These are phyloP conservation scores for Pseudogymnoascus sp. DNA, from an alignment of 2,329 filamentous ascomycete species.

Conservation along the genomic window DNA sequence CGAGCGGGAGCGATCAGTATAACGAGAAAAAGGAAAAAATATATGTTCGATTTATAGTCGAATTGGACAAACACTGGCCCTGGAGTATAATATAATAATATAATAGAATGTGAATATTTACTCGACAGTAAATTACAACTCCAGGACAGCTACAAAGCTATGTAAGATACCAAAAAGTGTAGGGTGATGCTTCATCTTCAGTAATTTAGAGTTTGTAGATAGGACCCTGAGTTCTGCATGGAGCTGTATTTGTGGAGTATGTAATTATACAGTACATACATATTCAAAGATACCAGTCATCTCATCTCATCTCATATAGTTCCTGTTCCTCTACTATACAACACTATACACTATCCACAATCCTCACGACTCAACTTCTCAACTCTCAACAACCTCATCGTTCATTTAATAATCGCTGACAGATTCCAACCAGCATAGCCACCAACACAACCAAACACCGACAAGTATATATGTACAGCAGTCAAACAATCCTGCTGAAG, in stretches of 20 bases:
- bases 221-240: not conserved
- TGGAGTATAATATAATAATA: not conserved
- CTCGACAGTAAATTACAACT: not conserved
- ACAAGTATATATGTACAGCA: not conserved
- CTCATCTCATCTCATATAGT: too few relatives aligned
- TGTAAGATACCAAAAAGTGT: not conserved
- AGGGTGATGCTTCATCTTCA: not conserved
- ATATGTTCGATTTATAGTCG: not conserved
- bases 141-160: not conserved
- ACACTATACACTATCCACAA: not conserved
- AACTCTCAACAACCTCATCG: not conserved
- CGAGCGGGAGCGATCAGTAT: not conserved
- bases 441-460: not conserved
- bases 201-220: not conserved
- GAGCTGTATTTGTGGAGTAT: not conserved
- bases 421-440: not conserved
- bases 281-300: not conserved
- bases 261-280: not conserved
- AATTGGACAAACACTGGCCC: not conserved
- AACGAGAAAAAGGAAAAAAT: not conserved
- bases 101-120: not conserved
- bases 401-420: not conserved
- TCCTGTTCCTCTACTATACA: too few relatives aligned
- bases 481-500: not conserved
- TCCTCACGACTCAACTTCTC: not conserved